Base-by-base conservation (phyloP, 1,284 basidiomycete species). In the Anthracocystis panici-leucophaei region DNA sequence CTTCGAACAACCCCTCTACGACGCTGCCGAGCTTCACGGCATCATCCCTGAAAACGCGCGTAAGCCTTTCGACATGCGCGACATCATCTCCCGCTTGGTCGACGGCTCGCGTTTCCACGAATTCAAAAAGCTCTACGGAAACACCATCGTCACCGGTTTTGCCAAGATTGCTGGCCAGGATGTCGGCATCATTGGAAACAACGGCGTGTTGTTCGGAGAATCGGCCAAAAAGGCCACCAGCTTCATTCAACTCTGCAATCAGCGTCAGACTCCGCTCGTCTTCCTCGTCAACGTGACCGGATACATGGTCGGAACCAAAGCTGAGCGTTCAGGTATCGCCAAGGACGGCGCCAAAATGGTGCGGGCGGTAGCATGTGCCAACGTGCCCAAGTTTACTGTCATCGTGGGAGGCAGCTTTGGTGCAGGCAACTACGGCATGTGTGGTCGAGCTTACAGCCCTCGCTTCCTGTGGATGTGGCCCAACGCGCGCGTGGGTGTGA, bases 261-360 rank as follows among this genome's bases (percentile, higher is more conserved):
- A 97, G 86, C 89, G 95, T 20, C 89, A 90, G 78, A 94, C 96
- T 56, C 95, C 95, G 0, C 87, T 97, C 10, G 88, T 97, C 25
- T 97, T 97, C 88, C 88, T 97, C 45, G 94, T 97, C 57, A 97
- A 97, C 83, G 93, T 97, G 12, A 94, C 93, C 5, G 85, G 85
- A 29, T 96, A 96, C 83, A 95, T 96, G 94, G 94, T 97, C 9
- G 94, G 94, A 18, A 93, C 93, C 38, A 95, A 94, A 79, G 94
- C 94, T 27, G 94, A 97, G 87, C 90, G 90, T 72, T 92, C 93
- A n/a, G 95, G 95, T 2, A 97, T 97, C 77, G 95, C 95, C 16
- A 97, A 97, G 87, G 94, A 97, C 83, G 95, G 95, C 31, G 95
- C 95, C 18, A 97, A 97, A 89, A 96, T 97, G 93, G 95, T 97